Evolutionary conservation across 768 basidiomycete genomes (phyloP), one percentile per base, ranked within the genome.

Genomic region (Phanerodontia chrysosporium): DNA sequence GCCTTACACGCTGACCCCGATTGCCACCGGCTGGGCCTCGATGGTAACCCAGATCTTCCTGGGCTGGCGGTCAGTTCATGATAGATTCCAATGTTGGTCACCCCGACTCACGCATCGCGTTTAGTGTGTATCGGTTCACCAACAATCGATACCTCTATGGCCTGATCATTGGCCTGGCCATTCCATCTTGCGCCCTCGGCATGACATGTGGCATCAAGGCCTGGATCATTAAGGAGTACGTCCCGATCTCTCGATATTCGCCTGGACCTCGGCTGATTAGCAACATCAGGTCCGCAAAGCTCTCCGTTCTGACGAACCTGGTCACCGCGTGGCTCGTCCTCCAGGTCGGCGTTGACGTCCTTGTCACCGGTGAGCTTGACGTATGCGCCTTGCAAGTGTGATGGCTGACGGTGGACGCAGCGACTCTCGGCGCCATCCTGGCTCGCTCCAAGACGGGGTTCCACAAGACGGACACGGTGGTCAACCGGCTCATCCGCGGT

Each of bases 401-500:
- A 25, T 25, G 18, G 24, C 54, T 42, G n/a, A 21, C 2, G 30
- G 14, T 2, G 27, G 24, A 14, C 45, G 3, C 49, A 75, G 74
- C 59, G 25, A 58, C 66, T 12, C 58, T 71, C 64, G 70, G 67
- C 8, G 65, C 65, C 51, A 66, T 77, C 27, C 71, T 80, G 49
- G 61, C 65, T 59, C 75, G 75, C 49, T 76, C 76, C 5, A 73
- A 77, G 55, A 83, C 82, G 16, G 82, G 83, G 18, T 80, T 82
- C 68, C 71, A 70, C 16, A 76, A 70, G 62, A 84, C 78, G 4
- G 81, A 85, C 61, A 79, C 74, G 0, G 73, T 82, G 56, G 78
- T 83, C 63, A 80, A 80, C 58, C 77, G 79, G 32, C 71, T 83
- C 2, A 82, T 83, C 60, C 78, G 80, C 55, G 81, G 81, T 27